These are phyloP conservation scores for Candida hungchunana DNA, from an alignment of 805 yeast species.

Conservation along the genomic window DNA sequence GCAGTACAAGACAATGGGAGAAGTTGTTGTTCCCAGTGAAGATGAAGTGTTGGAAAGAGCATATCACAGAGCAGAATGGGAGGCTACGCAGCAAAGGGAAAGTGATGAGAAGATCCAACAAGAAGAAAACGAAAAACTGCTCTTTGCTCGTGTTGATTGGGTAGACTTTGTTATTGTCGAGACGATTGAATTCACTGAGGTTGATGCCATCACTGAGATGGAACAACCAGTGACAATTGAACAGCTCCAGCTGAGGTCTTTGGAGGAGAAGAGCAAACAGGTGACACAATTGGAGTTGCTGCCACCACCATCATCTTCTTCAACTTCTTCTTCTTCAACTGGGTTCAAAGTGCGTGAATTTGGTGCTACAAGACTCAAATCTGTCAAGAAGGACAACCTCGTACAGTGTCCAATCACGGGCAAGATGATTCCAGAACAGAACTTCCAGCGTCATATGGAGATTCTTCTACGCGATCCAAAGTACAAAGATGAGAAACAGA, in stretches of 20 bases:
- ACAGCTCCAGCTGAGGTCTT: slow-evolving; percentile 57
- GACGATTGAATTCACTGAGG: slow-evolving; percentile 58
- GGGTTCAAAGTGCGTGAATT: slow-evolving; percentile 67
- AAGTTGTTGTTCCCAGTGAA: slow-evolving; percentile 9
- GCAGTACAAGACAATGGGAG: slow-evolving; percentile 46
- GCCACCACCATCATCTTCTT: slow-evolving; percentile 1
- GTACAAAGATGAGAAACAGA: slow-evolving; percentile 61
- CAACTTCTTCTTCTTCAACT: slow-evolving; percentile 18
- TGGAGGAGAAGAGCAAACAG: slow-evolving; percentile 29
- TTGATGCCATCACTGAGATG: slow-evolving; percentile 52
- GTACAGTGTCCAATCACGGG: slow-evolving; percentile 81
- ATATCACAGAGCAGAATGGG: slow-evolving; percentile 53
- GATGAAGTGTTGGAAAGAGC: slow-evolving; percentile 42
- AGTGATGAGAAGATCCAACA: slow-evolving; percentile 31
- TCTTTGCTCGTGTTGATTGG: slow-evolving; percentile 84
- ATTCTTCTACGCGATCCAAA: slow-evolving; percentile 72
- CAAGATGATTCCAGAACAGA: slow-evolving; percentile 59
- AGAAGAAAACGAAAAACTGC: slow-evolving; percentile 38
- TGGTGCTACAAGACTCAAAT: slow-evolving; percentile 58
- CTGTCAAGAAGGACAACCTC: slow-evolving; percentile 28
- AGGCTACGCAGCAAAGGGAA: slow-evolving; percentile 33
- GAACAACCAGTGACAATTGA: slow-evolving; percentile 51
- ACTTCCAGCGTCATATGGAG: slow-evolving; percentile 68
- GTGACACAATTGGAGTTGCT: slow-evolving; percentile 19
- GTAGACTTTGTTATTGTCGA: slow-evolving; percentile 72